Percentiles rank a stretch among this genome's conserved stretches.
phyloP scores from a whole-genome alignment of 108 stramenopile species.

The Cyclotella choctawhatcheeana region DNA sequence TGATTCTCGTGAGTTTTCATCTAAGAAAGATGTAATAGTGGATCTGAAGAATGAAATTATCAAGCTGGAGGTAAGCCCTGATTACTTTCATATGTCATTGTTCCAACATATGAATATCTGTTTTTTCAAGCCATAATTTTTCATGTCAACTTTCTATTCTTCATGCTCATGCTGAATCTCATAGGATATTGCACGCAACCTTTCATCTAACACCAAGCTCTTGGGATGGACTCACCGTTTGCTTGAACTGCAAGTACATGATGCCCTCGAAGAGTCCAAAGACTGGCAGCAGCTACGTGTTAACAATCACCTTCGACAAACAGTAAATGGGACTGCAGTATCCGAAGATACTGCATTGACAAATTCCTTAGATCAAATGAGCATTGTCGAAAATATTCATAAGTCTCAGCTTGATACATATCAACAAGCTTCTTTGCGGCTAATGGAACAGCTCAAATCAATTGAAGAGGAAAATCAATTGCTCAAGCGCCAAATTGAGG shows the following conservation, averaged over 20 bases:
- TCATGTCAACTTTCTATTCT: background rate
- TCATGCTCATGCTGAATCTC: background rate
- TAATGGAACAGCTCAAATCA: background rate
- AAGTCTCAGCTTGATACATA: background rate
- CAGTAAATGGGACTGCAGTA: background rate
- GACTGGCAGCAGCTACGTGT: background rate
- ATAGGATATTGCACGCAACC: background rate
- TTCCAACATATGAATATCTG: no score
- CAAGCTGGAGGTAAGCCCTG: background rate
- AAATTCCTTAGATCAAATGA: conserved; percentile 1
- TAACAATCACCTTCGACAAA: background rate
- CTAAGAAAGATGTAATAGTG: background rate
- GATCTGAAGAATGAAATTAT: background rate
- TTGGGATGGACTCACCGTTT: background rate
- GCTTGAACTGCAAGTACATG: background rate
- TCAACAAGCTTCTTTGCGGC: background rate
- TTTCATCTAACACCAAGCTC: background rate
- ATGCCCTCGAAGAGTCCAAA: background rate
- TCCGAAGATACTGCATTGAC: background rate
- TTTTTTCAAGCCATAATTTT: no score
- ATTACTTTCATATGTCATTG: no score
- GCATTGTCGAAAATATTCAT: background rate
- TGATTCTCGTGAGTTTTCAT: background rate
- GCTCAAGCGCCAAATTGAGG: background rate
- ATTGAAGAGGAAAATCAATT: background rate